Conservation (phyloP, 331 rosid genomes). For the Quercus phellos region DNA sequence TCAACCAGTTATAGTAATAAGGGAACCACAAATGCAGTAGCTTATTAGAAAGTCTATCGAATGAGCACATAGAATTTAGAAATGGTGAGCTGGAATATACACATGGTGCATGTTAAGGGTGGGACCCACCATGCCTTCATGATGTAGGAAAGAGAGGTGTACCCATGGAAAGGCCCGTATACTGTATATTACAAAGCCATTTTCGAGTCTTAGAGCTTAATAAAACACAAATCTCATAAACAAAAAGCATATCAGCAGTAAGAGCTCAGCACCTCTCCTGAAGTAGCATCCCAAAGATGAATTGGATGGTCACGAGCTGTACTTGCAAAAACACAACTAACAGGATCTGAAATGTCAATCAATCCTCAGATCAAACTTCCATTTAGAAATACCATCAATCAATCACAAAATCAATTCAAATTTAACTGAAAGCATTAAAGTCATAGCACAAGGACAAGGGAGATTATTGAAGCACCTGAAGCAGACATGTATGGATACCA, state of each 20-base stretch:
- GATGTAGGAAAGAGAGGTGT: neutral
- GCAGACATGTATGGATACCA: conserved; percentile 99
- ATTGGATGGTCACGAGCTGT: conserved; percentile 92
- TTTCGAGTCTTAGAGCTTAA: neutral
- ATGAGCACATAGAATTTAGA: neutral
- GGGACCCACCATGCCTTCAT: neutral
- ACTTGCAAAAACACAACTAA: conserved; percentile 80
- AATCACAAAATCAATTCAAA: neutral
- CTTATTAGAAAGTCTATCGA: neutral
- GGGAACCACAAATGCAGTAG: conserved; percentile 6
- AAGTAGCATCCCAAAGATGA: conserved; percentile 94
- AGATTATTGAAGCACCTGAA: conserved; percentile 50
- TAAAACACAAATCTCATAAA: neutral
- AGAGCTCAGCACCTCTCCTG: conserved; percentile 65
- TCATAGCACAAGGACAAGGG: neutral
- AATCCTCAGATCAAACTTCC: conserved; percentile 22
- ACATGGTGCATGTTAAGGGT: neutral
- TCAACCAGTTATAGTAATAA: conserved; percentile 8
- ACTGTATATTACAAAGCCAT: neutral
- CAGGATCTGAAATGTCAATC: conserved; percentile 54
- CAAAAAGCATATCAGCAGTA: neutral
- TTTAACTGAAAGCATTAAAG: neutral
- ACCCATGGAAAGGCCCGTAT: neutral
- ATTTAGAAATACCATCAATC: neutral
- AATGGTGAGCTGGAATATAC: neutral